A percentile compares a stretch with the other conserved stretches of the same genome.
Evolutionary conservation across 768 basidiomycete genomes (phyloP).

Genomic region (Mycena kentingensis): DNA sequence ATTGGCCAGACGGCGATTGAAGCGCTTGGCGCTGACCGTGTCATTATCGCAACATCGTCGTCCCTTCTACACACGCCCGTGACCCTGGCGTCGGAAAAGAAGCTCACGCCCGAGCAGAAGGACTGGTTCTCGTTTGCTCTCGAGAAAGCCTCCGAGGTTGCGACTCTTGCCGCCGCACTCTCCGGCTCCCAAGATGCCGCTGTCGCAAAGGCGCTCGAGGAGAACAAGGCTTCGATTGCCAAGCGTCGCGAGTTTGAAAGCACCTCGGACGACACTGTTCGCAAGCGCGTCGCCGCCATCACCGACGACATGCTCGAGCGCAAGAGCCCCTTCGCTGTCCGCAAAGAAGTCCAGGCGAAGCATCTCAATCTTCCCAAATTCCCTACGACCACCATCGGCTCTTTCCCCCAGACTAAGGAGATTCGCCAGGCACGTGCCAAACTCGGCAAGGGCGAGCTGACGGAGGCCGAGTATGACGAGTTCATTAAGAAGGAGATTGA

Average conservation of each 20-base stretch:
- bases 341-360: conserved; percentile 87
- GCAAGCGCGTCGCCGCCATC: conserved; percentile 93
- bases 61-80: conserved; percentile 99
- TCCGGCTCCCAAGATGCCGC: conserved; percentile 81
- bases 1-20: conserved; percentile 83
- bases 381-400: conserved; percentile 98
- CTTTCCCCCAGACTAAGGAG: conserved; percentile 99
- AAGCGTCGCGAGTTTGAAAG: conserved; percentile 94
- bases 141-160: conserved; percentile 93
- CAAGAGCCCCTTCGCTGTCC: conserved; percentile 83
- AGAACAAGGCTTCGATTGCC: conserved; percentile 86
- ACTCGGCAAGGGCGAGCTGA: conserved; percentile 88
- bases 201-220: conserved; percentile 76
- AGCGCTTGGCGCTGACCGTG: conserved; percentile 80
- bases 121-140: conserved; percentile 99
- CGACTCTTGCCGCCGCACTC: conserved; percentile 80
- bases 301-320: conserved; percentile 84
- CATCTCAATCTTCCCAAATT: conserved; percentile 92
- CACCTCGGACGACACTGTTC: conserved; percentile 90
- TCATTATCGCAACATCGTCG: conserved; percentile 94
- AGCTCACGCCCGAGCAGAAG: conserved; percentile 84
- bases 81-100: conserved; percentile 89
- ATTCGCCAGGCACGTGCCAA: conserved; percentile 97
- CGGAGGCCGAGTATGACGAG: conserved; percentile 84
- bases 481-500: conserved; percentile 99